These are phyloP conservation scores for Acanthochlamys bracteata DNA, from an alignment of 106 monocot species.

Conservation along the genomic window DNA sequence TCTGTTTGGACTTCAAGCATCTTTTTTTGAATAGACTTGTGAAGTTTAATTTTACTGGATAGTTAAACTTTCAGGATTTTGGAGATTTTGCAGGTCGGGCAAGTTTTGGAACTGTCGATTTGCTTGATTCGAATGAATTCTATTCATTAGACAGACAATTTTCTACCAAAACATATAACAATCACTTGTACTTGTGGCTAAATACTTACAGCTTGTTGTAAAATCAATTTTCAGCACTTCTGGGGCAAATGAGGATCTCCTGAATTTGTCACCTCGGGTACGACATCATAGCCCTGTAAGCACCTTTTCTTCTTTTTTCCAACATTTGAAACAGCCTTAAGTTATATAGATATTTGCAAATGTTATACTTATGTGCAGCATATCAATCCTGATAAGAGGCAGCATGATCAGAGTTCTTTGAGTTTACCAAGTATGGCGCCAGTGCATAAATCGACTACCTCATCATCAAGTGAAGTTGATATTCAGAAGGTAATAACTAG, in stretches of 20 bases:
- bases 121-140: background rate
- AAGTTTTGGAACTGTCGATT: background rate
- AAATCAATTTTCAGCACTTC: background rate
- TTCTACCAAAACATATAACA: too few species aligned
- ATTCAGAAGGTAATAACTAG: background rate
- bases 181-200: too few species aligned
- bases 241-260: background rate
- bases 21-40: too few species aligned
- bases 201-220: too few species aligned
- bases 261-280: background rate
- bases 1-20: too few species aligned
- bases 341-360: background rate
- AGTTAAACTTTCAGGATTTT: too few species aligned
- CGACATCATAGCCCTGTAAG: constrained; percentile 2
- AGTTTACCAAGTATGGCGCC: background rate
- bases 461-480: background rate
- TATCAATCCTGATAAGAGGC: background rate
- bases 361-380: background rate
- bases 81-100: background rate
- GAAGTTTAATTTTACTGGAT: too few species aligned
- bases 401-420: constrained; percentile 1
- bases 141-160: too few species aligned
- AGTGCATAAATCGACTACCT: background rate
- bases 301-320: background rate
- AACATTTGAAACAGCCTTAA: background rate